Conservation (phyloP, 129 eudicot species). For the Escallonia rubra region DNA sequence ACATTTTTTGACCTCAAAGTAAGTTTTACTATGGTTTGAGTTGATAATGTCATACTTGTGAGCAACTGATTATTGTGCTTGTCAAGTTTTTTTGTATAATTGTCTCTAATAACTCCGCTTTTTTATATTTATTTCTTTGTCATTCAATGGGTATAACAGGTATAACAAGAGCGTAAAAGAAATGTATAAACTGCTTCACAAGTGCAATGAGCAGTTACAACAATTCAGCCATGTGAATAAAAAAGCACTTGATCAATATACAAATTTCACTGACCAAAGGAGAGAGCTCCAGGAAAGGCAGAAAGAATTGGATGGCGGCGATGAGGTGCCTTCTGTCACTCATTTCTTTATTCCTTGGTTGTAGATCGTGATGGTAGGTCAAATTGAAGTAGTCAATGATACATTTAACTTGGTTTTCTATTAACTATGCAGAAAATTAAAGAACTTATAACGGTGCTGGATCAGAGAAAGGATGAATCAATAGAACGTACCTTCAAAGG, state of each 20-base stretch:
- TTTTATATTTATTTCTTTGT: conserved; percentile 4
- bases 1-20: too few relatives aligned
- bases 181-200: conserved; percentile 86
- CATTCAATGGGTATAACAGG: conserved; percentile 34
- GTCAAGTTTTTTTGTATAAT: too few relatives aligned
- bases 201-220: conserved; percentile 89
- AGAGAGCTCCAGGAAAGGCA: conserved; percentile 92
- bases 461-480: conserved; percentile 94
- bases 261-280: conserved; percentile 93
- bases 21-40: too few relatives aligned
- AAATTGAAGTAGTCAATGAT: not conserved
- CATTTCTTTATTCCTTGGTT: conserved; percentile 1
- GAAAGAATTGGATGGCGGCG: conserved; percentile 94
- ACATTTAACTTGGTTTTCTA: not conserved
- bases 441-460: conserved; percentile 85
- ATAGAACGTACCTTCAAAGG: conserved; percentile 99
- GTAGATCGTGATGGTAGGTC: not conserved
- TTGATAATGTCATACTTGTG: not conserved
- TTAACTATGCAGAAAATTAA: conserved; percentile 68
- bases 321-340: conserved; percentile 51
- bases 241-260: conserved; percentile 98
- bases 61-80: not conserved
- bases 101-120: not conserved
- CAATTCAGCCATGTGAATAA: conserved; percentile 98
- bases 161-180: conserved; percentile 77